Evolutionary conservation across 163 green algal genomes (phyloP), one percentile per base, ranked within the genome.

Genomic region (Chlamydomonas reinhardtii): DNA sequence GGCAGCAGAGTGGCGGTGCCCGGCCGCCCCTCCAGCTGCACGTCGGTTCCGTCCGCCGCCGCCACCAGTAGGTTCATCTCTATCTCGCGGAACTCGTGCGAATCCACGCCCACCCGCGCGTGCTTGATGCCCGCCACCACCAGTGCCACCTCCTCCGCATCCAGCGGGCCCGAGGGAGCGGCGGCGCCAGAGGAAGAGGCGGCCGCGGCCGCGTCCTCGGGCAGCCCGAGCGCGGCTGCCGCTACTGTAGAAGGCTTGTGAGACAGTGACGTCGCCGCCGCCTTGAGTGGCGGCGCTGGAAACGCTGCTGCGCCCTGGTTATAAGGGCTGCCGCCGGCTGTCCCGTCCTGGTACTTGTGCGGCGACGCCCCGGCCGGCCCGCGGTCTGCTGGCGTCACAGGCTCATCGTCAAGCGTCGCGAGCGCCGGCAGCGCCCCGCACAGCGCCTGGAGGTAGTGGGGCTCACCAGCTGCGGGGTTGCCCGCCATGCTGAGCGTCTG

Each of bases 31-130:
- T 76, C 75, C 0, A 81, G 84, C 48, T 78, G 73, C 62, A 77
- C 73, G 11, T 76, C 66, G 15, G 56, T 74, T 2, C 71, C 77
- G 43, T 90, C 76, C 2, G 71, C 74, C 8, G 62, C 77, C 0
- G 73, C 89, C 31, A 90, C 68, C 59, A 92, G 69, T 35, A 90
- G 20, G 29, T 75, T 76, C 89, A 92, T 92, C 84, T 92, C 89
- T 15, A 91, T 62, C 75, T 93, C 87, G 0, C 68, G 59, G 61
- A 91, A 93, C 72, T 93, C 87, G 12, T 85, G 75, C 16, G 83
- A 90, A 37, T 93, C 90, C n/a, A 93, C 56, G 31, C 90, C 90
- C 31, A 93, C 90, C 16, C 90, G 83, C 22, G 90, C 90, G 43
- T 90, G 86, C 71, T 93, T 93, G 52, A 93, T 91, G 68, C 83